Base-by-base conservation (phyloP, 352 stramenopile genomes). In the Phytophthora pisi region DNA sequence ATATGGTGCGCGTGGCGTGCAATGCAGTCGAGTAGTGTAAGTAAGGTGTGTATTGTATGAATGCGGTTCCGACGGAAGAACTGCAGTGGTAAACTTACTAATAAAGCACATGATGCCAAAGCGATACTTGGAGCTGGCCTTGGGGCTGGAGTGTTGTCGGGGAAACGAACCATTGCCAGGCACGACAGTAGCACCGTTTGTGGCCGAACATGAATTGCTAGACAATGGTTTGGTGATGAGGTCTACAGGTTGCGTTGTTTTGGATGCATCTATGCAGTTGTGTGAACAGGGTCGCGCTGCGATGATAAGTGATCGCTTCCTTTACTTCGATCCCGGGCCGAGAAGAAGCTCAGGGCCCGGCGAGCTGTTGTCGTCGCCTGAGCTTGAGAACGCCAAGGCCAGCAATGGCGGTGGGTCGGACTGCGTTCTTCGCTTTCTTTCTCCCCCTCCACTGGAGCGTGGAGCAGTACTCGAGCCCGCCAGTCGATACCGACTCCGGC, bases 321-420 rank as follows among this genome's bases (percentile, higher is more conserved):
- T 8, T 50, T 28, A 50, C 18, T 50, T 50, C 20, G 43, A 30
- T 2, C 43, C 24, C 18, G n/a, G 9, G 5, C 18, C 43, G 6
- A n/a, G 18, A 11, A 15, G n/a, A 28, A 50, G 16, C 11, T 50
- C 18, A 5, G 6, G n/a, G 5, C 43, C 43, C 20, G 51, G 45
- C 16, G 31, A 51, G 28, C 49, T 68, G 38, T 50, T 31, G 26
- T 73, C 66, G 24, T 73, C 66, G 20, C 60, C 66, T 26, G 66
- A 73, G 23, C 59, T 73, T 20, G 59, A 65, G 20, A 73, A 52
- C n/a, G 49, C 66, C 16, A 73, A 36, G 4, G 52, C 36, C 3
- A 68, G 43, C n/a, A 68, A 31, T 28, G 52, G 51, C 20, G 53
- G 52, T 15, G 61, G 53, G 18, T 68, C 61, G 10, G 61, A 63